phyloP scores from a whole-genome alignment of 2,329 filamentous ascomycete genomes.

The Colletotrichum chlorophyti region DNA sequence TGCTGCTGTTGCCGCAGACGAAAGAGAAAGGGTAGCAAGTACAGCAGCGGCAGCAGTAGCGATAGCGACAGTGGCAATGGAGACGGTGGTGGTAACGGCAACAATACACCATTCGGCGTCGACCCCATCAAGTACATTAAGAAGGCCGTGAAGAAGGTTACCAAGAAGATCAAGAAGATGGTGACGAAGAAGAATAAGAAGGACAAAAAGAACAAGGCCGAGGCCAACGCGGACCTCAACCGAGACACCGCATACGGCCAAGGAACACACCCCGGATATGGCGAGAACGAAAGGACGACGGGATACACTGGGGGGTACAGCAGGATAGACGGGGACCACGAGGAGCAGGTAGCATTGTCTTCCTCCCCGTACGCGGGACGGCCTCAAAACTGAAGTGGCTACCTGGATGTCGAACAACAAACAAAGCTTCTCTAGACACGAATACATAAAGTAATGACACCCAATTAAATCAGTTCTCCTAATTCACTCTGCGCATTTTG shows the following conservation, averaged over 20 bases:
- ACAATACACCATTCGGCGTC: not conserved
- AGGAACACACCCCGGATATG: conserved; percentile 13
- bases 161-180: conserved; percentile 24
- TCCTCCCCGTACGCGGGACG: conserved; percentile 1
- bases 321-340: not conserved
- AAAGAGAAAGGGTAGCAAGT: not conserved
- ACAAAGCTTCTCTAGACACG: too few species aligned
- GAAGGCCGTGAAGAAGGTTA: conserved; percentile 9
- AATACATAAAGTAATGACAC: too few species aligned
- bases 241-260: not conserved
- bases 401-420: too few species aligned
- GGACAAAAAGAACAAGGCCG: not conserved
- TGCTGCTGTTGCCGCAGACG: conserved; percentile 9
- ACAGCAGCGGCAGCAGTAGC: too few species aligned
- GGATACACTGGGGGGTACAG: conserved; percentile 4
- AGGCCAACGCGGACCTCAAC: not conserved
- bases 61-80: not conserved
- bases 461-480: too few species aligned
- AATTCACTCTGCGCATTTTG: too few species aligned
- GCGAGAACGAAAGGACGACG: not conserved
- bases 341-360: conserved; percentile 6
- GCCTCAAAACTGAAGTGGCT: too few species aligned
- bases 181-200: conserved; percentile 14
- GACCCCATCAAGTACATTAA: conserved; percentile 15
- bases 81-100: not conserved